Evolutionary conservation across 2,329 filamentous ascomycete genomes (phyloP).

Genomic region (Penicillium sclerotiorum): DNA sequence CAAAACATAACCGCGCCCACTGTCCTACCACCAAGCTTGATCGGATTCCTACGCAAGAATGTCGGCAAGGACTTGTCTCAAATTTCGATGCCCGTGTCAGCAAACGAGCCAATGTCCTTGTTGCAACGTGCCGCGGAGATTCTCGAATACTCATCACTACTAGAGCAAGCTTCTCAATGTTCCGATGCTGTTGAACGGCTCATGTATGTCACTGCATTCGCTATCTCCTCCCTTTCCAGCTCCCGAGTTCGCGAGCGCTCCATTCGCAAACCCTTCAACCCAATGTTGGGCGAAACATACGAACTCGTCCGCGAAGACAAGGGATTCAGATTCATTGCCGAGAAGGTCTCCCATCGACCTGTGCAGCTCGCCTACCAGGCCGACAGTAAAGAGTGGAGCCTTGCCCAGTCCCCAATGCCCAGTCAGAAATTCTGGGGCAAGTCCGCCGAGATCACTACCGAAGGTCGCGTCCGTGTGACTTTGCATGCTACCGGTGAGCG

Average conservation of each 20-base stretch:
- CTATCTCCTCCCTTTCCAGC: conserved; percentile 81
- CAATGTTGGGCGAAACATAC: conserved; percentile 92
- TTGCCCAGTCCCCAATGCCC: conserved; percentile 83
- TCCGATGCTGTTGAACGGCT: conserved; percentile 69
- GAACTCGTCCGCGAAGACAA: conserved; percentile 86
- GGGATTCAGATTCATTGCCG: conserved; percentile 87
- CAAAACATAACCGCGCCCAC: conserved; percentile 72
- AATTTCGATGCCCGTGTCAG: conserved; percentile 95
- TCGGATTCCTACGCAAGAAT: conserved; percentile 93
- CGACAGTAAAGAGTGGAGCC: conserved; percentile 81
- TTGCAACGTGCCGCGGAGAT: conserved; percentile 89
- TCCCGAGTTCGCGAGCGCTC: conserved; percentile 84
- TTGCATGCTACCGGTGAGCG: conserved; percentile 76
- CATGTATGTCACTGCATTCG: conserved; percentile 85
- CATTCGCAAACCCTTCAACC: conserved; percentile 95
- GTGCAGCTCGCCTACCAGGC: conserved; percentile 93
- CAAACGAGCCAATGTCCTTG: conserved; percentile 88
- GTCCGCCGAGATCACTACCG: conserved; percentile 89
- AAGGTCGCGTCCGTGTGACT: conserved; percentile 78
- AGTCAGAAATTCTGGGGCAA: conserved; percentile 99
- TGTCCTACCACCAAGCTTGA: conserved; percentile 82
- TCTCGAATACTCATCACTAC: conserved; percentile 82
- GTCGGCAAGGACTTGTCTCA: conserved; percentile 96
- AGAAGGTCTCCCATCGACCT: conserved; percentile 92
- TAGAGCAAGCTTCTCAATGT: conserved; percentile 69